Base-by-base conservation (phyloP, 2,329 filamentous ascomycete genomes). In the Plectosphaerella sp. region DNA sequence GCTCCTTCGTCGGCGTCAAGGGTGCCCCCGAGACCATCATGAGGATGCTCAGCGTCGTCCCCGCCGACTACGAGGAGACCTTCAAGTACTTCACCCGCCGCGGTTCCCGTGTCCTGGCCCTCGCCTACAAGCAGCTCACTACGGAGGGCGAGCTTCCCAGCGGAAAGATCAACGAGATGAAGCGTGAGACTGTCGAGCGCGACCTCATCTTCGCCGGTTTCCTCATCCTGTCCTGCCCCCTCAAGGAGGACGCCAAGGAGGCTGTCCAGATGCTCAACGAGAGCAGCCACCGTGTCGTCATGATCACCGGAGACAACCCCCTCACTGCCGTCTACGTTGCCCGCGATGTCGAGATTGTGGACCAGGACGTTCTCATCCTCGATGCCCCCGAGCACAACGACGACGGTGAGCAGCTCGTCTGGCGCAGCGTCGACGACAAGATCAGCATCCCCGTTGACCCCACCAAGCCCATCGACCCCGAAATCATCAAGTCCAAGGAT, bases 291-390 rank as follows among this genome's bases (percentile, higher is more conserved):
- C 90, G 94, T 61, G 91, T 96, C 46, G 89, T 99, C 61, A 99
- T 99, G 94, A 99, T 99, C 59, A 99, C 94, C 54, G 94, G 94
- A 66, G 94, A 99, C 70, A 99, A 99, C 68, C 93, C 94, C 12
- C 80, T 99, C 49, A 99, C 94, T 41, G 94, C 94, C 58, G 90
- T 96, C 11, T 93, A 99, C 66, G 94, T 99, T 52, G 94, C 94
- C 15, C 86, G 88, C 56, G 87, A 97, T 68, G 94, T 99, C 24
- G 94, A 99, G 68, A 99, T 99, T 68, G 91, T 99, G 15, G 94
- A 99, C 64, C 87, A 94, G 52, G 92, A 97, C 35, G 90, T 94
- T 50, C 80, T 97, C 54, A 97, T 99, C 61, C 79, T 99, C 24
- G 94, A 99, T 67, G 91, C 93, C 3, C 94, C 94, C 20, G 94